These are phyloP conservation scores for Cercospora sp. DNA, from an alignment of 2,329 filamentous ascomycete species.

Conservation along the genomic window DNA sequence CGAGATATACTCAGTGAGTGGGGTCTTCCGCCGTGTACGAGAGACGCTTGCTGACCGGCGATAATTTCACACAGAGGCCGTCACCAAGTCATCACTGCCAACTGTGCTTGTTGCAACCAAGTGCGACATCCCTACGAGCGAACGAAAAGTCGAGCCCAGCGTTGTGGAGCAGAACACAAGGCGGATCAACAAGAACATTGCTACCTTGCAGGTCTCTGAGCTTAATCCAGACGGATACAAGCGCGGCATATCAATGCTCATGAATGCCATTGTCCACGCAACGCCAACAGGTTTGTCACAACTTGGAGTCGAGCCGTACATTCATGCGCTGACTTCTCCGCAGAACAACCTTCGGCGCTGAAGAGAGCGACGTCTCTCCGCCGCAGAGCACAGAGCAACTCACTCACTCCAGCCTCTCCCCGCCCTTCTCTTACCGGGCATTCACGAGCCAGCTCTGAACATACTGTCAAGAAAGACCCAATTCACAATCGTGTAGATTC, in stretches of 20 bases:
- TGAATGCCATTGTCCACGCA: slow-evolving; percentile 68
- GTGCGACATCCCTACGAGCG: slow-evolving; percentile 73
- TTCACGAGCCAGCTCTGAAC: slow-evolving; percentile 51
- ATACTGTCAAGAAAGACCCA: slow-evolving; percentile 39
- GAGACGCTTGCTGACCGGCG: slow-evolving; percentile 6
- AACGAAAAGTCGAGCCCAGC: slow-evolving; percentile 70
- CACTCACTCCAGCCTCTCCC: slow-evolving; percentile 45
- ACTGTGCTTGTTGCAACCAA: slow-evolving; percentile 85
- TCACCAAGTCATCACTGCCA: slow-evolving; percentile 71
- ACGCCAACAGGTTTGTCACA: slow-evolving; percentile 55
- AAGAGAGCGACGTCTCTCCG: slow-evolving; percentile 37
- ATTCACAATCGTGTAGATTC: slow-evolving; percentile 39
- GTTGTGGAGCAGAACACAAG: slow-evolving; percentile 65
- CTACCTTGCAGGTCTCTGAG: slow-evolving; percentile 71
- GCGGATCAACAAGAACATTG: slow-evolving; percentile 62
- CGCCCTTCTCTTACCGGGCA: slow-evolving; percentile 45
- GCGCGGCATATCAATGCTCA: slow-evolving; percentile 72
- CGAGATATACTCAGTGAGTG: slow-evolving; percentile 76
- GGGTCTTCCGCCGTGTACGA: background rate
- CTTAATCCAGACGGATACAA: slow-evolving; percentile 71
- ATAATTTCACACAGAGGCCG: slow-evolving; percentile 63
- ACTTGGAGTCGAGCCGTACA: background rate
- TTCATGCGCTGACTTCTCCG: background rate
- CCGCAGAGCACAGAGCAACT: slow-evolving; percentile 49
- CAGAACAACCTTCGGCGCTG: slow-evolving; percentile 8